phyloP scores from a whole-genome alignment of 2,329 filamentous ascomycete species.

The Diatrype stigma region DNA sequence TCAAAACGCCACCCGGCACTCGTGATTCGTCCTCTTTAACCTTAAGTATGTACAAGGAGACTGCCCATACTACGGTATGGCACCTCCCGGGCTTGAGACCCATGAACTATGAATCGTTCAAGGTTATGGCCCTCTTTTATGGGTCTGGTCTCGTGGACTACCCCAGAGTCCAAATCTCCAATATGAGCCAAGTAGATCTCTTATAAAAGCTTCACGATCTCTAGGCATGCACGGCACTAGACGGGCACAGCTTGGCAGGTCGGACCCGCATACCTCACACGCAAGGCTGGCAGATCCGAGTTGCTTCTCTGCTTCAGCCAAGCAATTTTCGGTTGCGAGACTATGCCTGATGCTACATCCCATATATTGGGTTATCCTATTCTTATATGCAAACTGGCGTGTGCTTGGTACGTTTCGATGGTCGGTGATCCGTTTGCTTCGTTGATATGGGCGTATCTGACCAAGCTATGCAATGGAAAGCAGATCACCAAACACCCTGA shows the following conservation, averaged over 20 bases:
- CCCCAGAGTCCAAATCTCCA: background rate
- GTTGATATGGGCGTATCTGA: background rate
- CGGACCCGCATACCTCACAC: background rate
- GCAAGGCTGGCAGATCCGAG: background rate
- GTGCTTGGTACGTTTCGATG: background rate
- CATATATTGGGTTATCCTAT: too few relatives aligned
- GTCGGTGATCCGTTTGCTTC: background rate
- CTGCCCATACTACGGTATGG: too few relatives aligned
- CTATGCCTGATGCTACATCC: background rate
- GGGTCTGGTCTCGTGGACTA: background rate
- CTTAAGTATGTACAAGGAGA: background rate
- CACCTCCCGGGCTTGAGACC: background rate
- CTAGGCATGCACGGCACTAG: slow-evolving; percentile 1
- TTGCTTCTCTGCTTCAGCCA: slow-evolving; percentile 27
- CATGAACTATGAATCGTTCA: background rate
- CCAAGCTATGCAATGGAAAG: background rate
- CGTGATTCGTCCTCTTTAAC: background rate
- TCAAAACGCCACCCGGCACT: background rate
- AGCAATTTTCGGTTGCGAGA: slow-evolving; percentile 15
- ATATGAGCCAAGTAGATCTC: background rate
- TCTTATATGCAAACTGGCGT: too few relatives aligned
- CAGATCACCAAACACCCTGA: background rate
- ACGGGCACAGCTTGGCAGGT: slow-evolving; percentile 3
- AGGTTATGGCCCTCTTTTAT: too few relatives aligned
- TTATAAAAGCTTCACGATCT: slow-evolving; percentile 4